Evolutionary conservation across 108 stramenopile species (phyloP).

Genomic region (Mediolabrus comicus): DNA sequence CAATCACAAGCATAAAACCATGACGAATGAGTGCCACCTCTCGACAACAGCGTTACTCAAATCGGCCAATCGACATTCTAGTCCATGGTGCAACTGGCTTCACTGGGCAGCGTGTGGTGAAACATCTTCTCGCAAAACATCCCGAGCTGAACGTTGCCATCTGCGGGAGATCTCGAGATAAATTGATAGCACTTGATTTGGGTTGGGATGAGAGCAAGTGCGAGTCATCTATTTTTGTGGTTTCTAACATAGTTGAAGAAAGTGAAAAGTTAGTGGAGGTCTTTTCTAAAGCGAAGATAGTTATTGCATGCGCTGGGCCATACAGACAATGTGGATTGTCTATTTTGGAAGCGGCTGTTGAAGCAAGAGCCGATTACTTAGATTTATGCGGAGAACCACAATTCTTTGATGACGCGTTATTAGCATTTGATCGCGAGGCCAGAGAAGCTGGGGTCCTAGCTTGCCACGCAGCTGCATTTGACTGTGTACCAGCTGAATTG

Average conservation of each 20-base stretch:
- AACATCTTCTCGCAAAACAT: conserved; percentile 1
- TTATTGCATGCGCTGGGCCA: conserved; percentile 47
- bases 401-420: conserved; percentile 37
- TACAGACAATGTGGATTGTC: conserved; percentile 30
- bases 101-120: conserved; percentile 16
- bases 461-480: conserved; percentile 33
- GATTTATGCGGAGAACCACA: conserved; percentile 49
- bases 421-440: conserved; percentile 32
- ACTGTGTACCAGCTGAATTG: conserved; percentile 51
- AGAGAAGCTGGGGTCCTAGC: conserved; percentile 17
- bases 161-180: conserved; percentile 7
- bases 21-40: neutral
- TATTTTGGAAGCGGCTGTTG: conserved; percentile 23
- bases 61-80: conserved; percentile 16
- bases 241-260: neutral
- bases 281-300: conserved; percentile 21
- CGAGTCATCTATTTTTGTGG: neutral
- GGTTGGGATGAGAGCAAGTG: conserved; percentile 15
- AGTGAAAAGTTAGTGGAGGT: neutral
- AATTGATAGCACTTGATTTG: conserved; percentile 5
- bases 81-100: conserved; percentile 27
- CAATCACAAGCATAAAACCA: too few species aligned
- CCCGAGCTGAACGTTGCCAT: conserved; percentile 13
- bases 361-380: conserved; percentile 39
- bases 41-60: neutral